A percentile compares a stretch with the other conserved stretches of the same genome.
phyloP scores from a whole-genome alignment of 176 grass and related monocot species.

The Zoysia pacifica region DNA sequence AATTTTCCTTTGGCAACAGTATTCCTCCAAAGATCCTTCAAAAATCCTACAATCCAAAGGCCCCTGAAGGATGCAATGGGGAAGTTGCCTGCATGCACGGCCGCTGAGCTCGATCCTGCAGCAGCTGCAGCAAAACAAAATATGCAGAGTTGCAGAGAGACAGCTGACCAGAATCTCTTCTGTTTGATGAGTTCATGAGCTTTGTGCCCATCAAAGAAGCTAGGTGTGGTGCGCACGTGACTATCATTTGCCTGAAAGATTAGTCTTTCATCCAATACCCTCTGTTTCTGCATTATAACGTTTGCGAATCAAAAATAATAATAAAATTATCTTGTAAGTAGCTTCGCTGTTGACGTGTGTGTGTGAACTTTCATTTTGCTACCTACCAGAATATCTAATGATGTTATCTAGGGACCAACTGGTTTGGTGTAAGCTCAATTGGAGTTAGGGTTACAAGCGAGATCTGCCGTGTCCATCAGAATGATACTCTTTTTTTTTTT shows the following conservation, averaged over 20 bases:
- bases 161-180: background rate
- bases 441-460: too few species aligned
- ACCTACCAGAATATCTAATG: background rate
- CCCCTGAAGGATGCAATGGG: background rate
- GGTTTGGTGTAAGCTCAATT: background rate
- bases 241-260: background rate
- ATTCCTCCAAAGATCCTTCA: too few species aligned
- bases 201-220: background rate
- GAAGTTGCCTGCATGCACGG: background rate
- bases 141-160: background rate
- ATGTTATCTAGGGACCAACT: background rate
- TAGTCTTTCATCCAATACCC: background rate
- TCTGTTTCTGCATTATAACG: background rate
- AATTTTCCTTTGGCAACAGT: too few species aligned
- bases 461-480: too few species aligned
- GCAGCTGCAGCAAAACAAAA: background rate
- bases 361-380: background rate
- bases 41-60: too few species aligned
- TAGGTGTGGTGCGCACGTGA: constrained; percentile 15
- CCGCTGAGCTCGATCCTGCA: background rate
- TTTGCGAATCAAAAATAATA: background rate
- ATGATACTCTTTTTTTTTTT: too few species aligned
- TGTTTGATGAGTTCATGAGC: too few species aligned
- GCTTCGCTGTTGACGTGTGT: too few species aligned
- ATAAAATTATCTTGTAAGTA: too few species aligned